Percentiles rank a stretch among this genome's conserved stretches.
Evolutionary conservation across 2,329 filamentous ascomycete species (phyloP).

Genomic region (Cladophialophora psammophila): DNA sequence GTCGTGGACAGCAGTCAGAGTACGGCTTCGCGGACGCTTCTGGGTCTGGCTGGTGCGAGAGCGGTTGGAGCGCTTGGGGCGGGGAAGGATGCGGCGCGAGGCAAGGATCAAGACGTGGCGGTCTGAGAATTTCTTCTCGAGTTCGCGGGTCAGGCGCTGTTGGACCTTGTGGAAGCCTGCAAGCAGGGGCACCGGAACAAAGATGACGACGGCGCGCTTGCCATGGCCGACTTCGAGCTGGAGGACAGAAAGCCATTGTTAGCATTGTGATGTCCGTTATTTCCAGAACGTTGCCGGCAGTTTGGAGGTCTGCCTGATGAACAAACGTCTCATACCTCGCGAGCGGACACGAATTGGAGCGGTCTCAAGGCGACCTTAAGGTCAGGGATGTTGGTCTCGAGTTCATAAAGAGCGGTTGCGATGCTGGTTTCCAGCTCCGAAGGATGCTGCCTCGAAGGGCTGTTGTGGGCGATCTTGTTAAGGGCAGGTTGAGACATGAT

Average conservation of each 20-base stretch:
- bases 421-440: conserved; percentile 98
- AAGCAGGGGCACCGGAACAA: conserved; percentile 99
- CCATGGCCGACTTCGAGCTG: conserved; percentile 99
- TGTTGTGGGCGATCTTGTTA: conserved; percentile 99
- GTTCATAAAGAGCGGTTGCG: conserved; percentile 95
- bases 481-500: conserved; percentile 71
- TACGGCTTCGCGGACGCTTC: conserved; percentile 98
- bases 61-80: conserved; percentile 97
- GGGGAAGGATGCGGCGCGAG: conserved; percentile 97
- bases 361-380: conserved; percentile 95
- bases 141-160: conserved; percentile 99
- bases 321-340: conserved; percentile 75
- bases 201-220: conserved; percentile 99
- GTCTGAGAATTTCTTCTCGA: conserved; percentile 99
- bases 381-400: conserved; percentile 99
- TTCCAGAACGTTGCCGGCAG: background rate
- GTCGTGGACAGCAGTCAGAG: conserved; percentile 98
- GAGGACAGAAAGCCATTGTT: conserved; percentile 45
- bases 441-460: conserved; percentile 92
- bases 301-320: background rate
- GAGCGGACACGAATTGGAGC: conserved; percentile 98
- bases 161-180: conserved; percentile 99
- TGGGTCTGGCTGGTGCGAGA: conserved; percentile 95
- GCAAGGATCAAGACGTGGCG: conserved; percentile 99
- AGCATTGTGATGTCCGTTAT: conserved; percentile 23